These are phyloP conservation scores for Extremus antarcticus DNA, from an alignment of 495 filamentous ascomycete species.

Conservation along the genomic window DNA sequence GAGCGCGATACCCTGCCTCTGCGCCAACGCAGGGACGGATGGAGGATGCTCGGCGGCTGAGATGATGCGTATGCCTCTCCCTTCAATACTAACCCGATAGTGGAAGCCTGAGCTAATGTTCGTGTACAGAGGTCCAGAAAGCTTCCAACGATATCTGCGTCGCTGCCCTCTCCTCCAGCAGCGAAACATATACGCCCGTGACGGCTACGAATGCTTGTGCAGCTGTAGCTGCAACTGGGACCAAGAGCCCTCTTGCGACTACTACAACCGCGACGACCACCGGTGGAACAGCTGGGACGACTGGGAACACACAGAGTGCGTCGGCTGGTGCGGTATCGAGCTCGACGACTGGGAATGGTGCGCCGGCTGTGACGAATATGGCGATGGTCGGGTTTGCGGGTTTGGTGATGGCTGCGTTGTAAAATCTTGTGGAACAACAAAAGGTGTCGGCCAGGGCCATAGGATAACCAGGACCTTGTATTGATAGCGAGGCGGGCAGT, in stretches of 20 bases:
- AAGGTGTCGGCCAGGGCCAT: background rate
- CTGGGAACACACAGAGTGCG: slow-evolving; percentile 2
- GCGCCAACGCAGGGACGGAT: slow-evolving; percentile 1
- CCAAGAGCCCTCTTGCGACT: background rate
- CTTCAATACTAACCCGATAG: background rate
- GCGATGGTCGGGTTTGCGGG: slow-evolving; percentile 16
- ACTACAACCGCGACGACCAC: background rate
- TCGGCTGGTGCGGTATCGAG: background rate
- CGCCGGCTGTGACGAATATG: slow-evolving; percentile 10
- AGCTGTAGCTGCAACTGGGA: background rate
- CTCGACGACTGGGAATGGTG: background rate
- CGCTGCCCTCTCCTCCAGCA: slow-evolving; percentile 1
- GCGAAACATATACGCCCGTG: slow-evolving; percentile 3
- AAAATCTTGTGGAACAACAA: background rate
- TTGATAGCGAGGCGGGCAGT: background rate
- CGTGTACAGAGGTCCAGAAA: slow-evolving; percentile 1
- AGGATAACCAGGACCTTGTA: background rate
- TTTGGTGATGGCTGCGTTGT: slow-evolving; percentile 11
- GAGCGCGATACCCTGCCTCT: slow-evolving; percentile 19
- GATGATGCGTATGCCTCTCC: slow-evolving; percentile 16
- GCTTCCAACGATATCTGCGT: slow-evolving; percentile 12
- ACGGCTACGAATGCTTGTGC: slow-evolving; percentile 2
- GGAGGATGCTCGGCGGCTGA: slow-evolving; percentile 12
- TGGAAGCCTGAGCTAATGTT: background rate
- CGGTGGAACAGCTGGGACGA: slow-evolving; percentile 7